These are phyloP conservation scores for Aquilaria sinensis DNA, from an alignment of 345 rosid genomes.

Conservation along the genomic window DNA sequence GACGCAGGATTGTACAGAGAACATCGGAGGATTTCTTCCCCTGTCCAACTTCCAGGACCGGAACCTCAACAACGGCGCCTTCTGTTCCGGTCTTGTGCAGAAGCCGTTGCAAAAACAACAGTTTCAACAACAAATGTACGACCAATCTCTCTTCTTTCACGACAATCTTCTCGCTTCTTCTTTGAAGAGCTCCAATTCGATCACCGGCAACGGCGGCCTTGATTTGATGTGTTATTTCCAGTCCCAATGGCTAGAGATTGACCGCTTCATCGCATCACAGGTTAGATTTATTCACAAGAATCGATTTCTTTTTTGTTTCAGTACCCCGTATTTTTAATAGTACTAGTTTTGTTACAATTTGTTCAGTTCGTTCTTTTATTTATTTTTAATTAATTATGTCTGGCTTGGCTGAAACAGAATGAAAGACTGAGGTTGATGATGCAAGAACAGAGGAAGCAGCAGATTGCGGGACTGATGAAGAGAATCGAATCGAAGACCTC, in stretches of 20 bases:
- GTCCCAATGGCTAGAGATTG: slow-evolving; percentile 48
- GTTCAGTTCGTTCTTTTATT: background rate
- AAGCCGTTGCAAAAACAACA: slow-evolving; percentile 9
- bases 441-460: slow-evolving; percentile 57
- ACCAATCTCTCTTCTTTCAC: slow-evolving; percentile 24
- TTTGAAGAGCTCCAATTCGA: slow-evolving; percentile 6
- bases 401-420: slow-evolving; percentile 21
- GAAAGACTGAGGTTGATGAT: slow-evolving; percentile 43
- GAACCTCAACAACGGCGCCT: slow-evolving; percentile 17
- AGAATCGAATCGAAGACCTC: slow-evolving; percentile 36
- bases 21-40: slow-evolving; percentile 23
- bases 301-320: background rate
- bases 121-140: slow-evolving; percentile 18
- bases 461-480: slow-evolving; percentile 26
- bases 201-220: background rate
- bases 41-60: slow-evolving; percentile 33
- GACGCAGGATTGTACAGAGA: slow-evolving; percentile 51
- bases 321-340: no score
- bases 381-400: background rate
- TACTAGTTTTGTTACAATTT: background rate
- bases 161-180: slow-evolving; percentile 11
- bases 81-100: slow-evolving; percentile 22
- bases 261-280: slow-evolving; percentile 57
- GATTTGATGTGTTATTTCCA: slow-evolving; percentile 11
- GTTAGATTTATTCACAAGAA: slow-evolving; percentile 18